Evolutionary conservation across 805 yeast genomes (phyloP), one percentile per base, ranked within the genome.

Genomic region (Myxozyma geophila): DNA sequence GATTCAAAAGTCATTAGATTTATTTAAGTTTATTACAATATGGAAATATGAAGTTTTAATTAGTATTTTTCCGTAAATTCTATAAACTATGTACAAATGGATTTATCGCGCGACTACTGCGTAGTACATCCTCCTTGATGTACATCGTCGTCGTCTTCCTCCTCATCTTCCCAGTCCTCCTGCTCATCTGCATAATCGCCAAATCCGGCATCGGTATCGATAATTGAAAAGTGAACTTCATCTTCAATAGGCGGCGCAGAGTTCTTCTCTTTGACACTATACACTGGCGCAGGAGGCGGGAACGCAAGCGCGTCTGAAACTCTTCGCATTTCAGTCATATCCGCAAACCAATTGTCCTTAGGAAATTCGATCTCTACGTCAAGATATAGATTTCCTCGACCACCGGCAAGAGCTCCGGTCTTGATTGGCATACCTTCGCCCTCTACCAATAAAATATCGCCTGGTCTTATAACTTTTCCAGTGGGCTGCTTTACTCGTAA

Each of bases 371-470:
- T 85, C 21, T 83, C 84, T n/a, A 90, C 75, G 58, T 81, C 83
- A 17, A 92, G 79, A 71, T 85, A 91, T 67, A 92, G 77, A 74
- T 89, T 89, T 33, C 97, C 97, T 50, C 77, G 77, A 58, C 69
- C 71, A 44, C 67, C 81, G 54, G 50, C 62, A n/a, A 76, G 62
- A n/a, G 63, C 37, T 43, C 70, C 68, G 15, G 54, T 51, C 62
- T 77, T 76, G 5, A 83, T 71, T 0, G 97, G 97, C 96, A 93
- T 90, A 5, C 98, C 98, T 74, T 91, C 96, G 48, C 83, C 82
- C 46, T 80, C 75, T 12, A 92, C 78, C 63, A 85, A 80, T 40
- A 92, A 74, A 60, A 78, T 81, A 67, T 90, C 90, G 8, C 88
- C 87, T 0, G 97, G 97, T 70, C 87, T 82, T 7, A 92, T 72